Evolutionary conservation across 2,329 filamentous ascomycete species (phyloP), one percentile per base, ranked within the genome.

Genomic region (Chrysoporthe puriensis): DNA sequence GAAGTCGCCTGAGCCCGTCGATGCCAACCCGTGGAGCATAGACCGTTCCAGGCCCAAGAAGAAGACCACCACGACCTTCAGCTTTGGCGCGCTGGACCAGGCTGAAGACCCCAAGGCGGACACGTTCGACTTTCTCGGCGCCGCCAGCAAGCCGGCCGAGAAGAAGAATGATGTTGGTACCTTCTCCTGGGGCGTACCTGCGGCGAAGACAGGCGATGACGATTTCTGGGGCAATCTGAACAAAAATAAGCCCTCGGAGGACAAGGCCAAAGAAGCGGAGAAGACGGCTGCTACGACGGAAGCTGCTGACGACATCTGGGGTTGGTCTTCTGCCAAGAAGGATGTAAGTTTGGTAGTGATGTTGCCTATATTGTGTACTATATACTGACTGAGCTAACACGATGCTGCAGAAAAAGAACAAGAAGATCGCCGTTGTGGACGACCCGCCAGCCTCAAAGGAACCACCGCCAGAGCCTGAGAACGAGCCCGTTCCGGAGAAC

Each of bases 31-130:
- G 16, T 88, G 86, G 86, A 79, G 79, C 71, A 72, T 79, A 69
- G 78, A 82, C 65, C 75, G 76, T 14, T 73, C 77, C 6, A 87
- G 86, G 70, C 74, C 84, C n/a, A 87, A 85, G 74, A 86, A 85
- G 73, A 84, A 85, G 75, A 79, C 73, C 43, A 82, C 80, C 62
- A 75, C 78, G 0, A 76, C 74, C 5, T 80, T 85, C 66, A 76
- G 79, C n/a, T 87, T 88, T 69, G 84, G 83, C 32, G 73, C 76
- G n/a, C 73, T 83, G 32, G 83, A 80, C 65, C 80, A 79, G 14
- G 44, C 64, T 36, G 76, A 75, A 56, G 80, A 80, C 36, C 79
- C 79, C 61, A 74, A 72, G 11, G 77, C 74, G 26, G 70, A 74
- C 21, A 63, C 71, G 2, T 65, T 65, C 5, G 62, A 65, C 52